A percentile compares a stretch with the other conserved stretches of the same genome.
phyloP scores from a whole-genome alignment of 768 basidiomycete species.

The Gloeophyllum trabeum region DNA sequence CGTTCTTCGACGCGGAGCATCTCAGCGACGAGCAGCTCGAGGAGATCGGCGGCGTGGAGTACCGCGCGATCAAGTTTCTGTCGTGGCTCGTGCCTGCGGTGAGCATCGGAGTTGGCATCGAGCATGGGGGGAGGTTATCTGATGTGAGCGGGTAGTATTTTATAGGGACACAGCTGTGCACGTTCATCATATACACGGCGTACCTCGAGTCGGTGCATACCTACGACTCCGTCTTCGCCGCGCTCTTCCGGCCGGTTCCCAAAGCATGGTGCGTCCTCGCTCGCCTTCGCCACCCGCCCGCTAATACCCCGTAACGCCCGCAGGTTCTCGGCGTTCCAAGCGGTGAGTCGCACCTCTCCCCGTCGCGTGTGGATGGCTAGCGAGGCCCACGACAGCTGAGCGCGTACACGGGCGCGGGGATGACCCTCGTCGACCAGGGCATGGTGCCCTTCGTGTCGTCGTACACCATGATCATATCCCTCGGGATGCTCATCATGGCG shows the following conservation, averaged over 20 bases:
- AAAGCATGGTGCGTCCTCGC: conserved; percentile 38
- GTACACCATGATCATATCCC: conserved; percentile 6
- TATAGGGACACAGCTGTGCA: conserved; percentile 40
- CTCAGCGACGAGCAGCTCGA: conserved; percentile 61
- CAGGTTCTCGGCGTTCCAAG: neutral
- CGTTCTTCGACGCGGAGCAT: conserved; percentile 37
- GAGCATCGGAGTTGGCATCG: conserved; percentile 7
- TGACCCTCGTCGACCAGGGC: conserved; percentile 52
- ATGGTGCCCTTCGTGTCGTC: conserved; percentile 6
- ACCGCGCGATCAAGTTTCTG: conserved; percentile 43
- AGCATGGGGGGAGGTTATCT: conserved; percentile 10
- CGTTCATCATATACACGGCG: conserved; percentile 48
- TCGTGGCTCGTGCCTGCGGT: conserved; percentile 39
- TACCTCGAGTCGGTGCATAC: conserved; percentile 36
- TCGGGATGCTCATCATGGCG: conserved; percentile 55
- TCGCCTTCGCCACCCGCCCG: conserved; percentile 5
- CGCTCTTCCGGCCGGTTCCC: conserved; percentile 37
- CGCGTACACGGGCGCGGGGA: conserved; percentile 60
- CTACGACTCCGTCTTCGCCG: conserved; percentile 36
- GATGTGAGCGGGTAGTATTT: conserved; percentile 47
- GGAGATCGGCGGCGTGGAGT: conserved; percentile 69
- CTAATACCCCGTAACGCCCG: neutral
- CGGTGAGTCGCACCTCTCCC: neutral
- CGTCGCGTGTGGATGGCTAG: neutral
- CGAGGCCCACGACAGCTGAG: conserved; percentile 6